phyloP scores from a whole-genome alignment of 495 filamentous ascomycete genomes.

The Penicillium psychrofluorescens region DNA sequence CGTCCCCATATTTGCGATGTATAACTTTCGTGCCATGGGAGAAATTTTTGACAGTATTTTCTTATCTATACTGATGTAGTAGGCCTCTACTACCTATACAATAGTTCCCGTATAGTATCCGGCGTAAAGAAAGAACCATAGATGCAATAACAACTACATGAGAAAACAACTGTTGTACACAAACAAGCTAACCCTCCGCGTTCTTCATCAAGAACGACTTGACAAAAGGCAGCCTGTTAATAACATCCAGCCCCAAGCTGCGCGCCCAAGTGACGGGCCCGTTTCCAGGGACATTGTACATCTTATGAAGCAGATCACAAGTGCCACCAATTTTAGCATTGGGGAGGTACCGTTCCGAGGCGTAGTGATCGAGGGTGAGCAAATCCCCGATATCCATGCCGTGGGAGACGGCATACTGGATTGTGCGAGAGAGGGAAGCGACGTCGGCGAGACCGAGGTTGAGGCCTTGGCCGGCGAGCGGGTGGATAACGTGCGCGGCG shows the following conservation, averaged over 20 bases:
- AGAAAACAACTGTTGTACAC: conserved; percentile 1
- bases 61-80: too few species aligned
- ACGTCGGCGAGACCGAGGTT: conserved; percentile 91
- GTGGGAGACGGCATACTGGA: conserved; percentile 69
- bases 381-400: conserved; percentile 77
- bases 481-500: conserved; percentile 91
- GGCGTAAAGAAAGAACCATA: conserved; percentile 6
- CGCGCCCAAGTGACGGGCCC: conserved; percentile 72
- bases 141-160: conserved; percentile 9
- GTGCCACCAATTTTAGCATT: conserved; percentile 86
- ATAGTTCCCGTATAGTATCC: too few species aligned
- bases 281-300: conserved; percentile 66
- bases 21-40: too few species aligned
- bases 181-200: conserved; percentile 53
- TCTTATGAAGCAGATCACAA: conserved; percentile 87
- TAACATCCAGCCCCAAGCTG: conserved; percentile 65
- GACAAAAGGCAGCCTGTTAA: conserved; percentile 68
- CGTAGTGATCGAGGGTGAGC: conserved; percentile 73
- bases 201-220: conserved; percentile 87
- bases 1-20: too few species aligned
- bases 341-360: conserved; percentile 64
- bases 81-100: too few species aligned
- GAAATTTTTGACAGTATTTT: too few species aligned
- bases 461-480: conserved; percentile 87
- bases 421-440: conserved; percentile 60